Conservation (phyloP, 352 stramenopile genomes). For the Pythium coloratum region DNA sequence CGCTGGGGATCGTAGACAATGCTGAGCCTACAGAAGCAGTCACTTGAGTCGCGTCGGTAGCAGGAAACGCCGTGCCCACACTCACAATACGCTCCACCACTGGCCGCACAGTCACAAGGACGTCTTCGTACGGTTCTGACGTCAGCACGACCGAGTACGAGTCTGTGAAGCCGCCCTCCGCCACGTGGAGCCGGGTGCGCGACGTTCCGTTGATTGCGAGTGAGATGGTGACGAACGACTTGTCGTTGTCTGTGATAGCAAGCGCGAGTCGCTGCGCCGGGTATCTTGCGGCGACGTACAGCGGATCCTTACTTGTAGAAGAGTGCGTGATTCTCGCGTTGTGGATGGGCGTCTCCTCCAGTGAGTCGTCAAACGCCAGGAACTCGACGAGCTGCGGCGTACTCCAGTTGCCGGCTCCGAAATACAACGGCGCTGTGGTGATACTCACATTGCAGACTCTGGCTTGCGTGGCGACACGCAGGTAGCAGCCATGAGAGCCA, state of each 20-base stretch:
- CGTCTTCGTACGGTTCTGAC: constrained; percentile 65
- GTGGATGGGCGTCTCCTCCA: constrained; percentile 57
- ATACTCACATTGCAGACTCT: constrained; percentile 64
- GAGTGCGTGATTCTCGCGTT: constrained; percentile 49
- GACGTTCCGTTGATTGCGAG: constrained; percentile 23
- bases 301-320: constrained; percentile 42
- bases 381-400: constrained; percentile 58
- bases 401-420: constrained; percentile 65
- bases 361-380: constrained; percentile 58
- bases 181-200: constrained; percentile 48
- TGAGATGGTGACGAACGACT: constrained; percentile 64
- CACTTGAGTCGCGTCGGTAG: constrained; percentile 28
- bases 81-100: constrained; percentile 46
- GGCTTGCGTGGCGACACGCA: constrained; percentile 27
- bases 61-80: constrained; percentile 29
- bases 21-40: constrained; percentile 3
- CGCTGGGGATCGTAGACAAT: constrained; percentile 5
- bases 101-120: constrained; percentile 43
- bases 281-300: constrained; percentile 47
- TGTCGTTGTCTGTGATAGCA: constrained; percentile 63
- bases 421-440: constrained; percentile 44
- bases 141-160: constrained; percentile 62
- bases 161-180: constrained; percentile 78
- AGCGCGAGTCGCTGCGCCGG: constrained; percentile 30
- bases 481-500: constrained; percentile 52